Percentiles rank a stretch among this genome's conserved stretches.
These are phyloP conservation scores for Moricandia moricandioides DNA, from an alignment of 345 rosid species.

Conservation along the genomic window DNA sequence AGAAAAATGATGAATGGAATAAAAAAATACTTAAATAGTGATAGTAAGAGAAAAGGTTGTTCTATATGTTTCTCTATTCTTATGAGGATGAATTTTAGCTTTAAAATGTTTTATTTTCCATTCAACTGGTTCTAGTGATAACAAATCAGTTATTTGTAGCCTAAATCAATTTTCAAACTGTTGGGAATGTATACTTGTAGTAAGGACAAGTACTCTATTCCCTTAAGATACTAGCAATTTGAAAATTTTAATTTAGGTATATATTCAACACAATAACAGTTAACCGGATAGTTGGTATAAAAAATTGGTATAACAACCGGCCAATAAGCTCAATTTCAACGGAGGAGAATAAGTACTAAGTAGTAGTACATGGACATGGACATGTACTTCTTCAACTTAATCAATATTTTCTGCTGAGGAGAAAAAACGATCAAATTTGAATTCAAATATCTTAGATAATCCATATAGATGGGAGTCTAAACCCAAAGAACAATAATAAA, in stretches of 20 bases:
- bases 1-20: background rate
- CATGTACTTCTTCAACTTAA: constrained; percentile 30
- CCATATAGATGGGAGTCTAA: constrained; percentile 31
- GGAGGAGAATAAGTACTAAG: constrained; percentile 1
- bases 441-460: constrained; percentile 33
- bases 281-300: constrained; percentile 15
- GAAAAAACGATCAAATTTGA: constrained; percentile 5
- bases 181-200: background rate
- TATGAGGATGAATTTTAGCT: background rate
- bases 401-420: background rate
- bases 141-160: background rate
- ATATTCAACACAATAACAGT: background rate
- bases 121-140: background rate
- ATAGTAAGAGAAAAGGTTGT: background rate
- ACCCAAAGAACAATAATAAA: constrained; percentile 9
- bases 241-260: background rate
- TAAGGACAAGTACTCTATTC: background rate
- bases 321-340: constrained; percentile 2
- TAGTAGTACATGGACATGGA: constrained; percentile 9
- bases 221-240: constrained; percentile 2
- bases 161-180: background rate
- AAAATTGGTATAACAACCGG: constrained; percentile 14
- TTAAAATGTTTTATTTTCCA: background rate
- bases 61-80: background rate
- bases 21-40: no score